Evolutionary conservation across 2,329 filamentous ascomycete species (phyloP).

Genomic region (Claviceps fusiformis): DNA sequence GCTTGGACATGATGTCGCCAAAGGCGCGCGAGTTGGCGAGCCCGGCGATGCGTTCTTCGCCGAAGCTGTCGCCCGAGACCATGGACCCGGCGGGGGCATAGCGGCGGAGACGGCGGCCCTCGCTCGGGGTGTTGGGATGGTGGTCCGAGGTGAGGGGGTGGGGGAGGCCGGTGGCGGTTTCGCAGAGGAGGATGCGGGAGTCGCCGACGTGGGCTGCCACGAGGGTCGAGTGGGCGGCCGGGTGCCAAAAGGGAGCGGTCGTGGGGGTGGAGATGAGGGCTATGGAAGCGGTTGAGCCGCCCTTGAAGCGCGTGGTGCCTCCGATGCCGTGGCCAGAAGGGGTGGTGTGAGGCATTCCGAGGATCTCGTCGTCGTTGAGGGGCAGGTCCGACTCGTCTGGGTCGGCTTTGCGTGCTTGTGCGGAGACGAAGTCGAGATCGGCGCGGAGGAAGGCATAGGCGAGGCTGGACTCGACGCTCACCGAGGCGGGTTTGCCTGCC

Average conservation of each 20-base stretch:
- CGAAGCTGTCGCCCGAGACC: constrained; percentile 81
- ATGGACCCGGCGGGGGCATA: constrained; percentile 66
- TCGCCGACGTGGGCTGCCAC: constrained; percentile 87
- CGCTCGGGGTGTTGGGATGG: constrained; percentile 75
- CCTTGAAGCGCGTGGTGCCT: constrained; percentile 68
- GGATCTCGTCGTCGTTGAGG: constrained; percentile 72
- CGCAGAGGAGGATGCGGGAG: constrained; percentile 79
- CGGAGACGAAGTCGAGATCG: constrained; percentile 85
- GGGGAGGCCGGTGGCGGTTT: constrained; percentile 67
- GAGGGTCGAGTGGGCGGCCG: constrained; percentile 68
- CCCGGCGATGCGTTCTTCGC: constrained; percentile 87
- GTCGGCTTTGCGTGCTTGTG: constrained; percentile 72
- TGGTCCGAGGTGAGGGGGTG: constrained; percentile 80
- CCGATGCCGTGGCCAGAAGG: constrained; percentile 53
- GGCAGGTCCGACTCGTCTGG: constrained; percentile 64
- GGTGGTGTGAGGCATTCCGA: constrained; percentile 45
- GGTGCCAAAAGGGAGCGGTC: constrained; percentile 89
- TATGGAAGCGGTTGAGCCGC: constrained; percentile 83
- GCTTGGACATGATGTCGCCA: constrained; percentile 82
- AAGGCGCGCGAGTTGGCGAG: constrained; percentile 91
- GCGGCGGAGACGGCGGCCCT: constrained; percentile 69
- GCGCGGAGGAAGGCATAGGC: constrained; percentile 89
- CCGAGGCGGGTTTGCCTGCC: constrained; percentile 21
- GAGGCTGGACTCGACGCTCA: constrained; percentile 63
- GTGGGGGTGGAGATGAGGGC: constrained; percentile 87